Evolutionary conservation across 805 yeast species (phyloP), one percentile per base, ranked within the genome.

Genomic region (Starmerella sirachaensis): DNA sequence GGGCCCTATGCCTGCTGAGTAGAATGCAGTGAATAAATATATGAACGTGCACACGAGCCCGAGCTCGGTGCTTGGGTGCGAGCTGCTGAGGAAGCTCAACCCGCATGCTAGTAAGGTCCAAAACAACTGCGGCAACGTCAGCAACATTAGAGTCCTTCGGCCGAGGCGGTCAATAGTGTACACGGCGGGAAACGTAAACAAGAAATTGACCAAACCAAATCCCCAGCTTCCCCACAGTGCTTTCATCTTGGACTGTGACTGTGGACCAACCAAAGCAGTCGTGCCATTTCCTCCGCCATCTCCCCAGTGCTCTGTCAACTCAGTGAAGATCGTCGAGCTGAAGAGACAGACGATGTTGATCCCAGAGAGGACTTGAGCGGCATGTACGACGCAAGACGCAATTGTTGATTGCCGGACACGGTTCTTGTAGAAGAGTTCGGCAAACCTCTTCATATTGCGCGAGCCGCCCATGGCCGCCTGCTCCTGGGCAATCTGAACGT

Each of bases 311-410:
- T 78, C 76, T 9, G 41, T 40, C 17, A 47, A 41, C 40, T 75
- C 68, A 17, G 68, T 58, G 60, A 83, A 83, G 41, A 83, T 82
- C 8, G 79, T 66, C 0, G 91, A 76, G 1, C 88, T 78, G 59
- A 80, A 83, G 60, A 81, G 79, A 14, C 93, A 88, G 59, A 83
- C 81, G 37, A 82, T 88, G 53, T 83, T 83, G 57, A 83, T 73
- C 50, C 94, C 94, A 61, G 93, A 83, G 62, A 82, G 79, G 57
- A 83, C 93, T 63, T 83, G 94, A 83, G 78, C 78, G 54, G 82
- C 79, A 74, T 84, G 83, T 42, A 76, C 83, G 46, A 82, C 68
- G 70, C 78, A 78, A 3, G 93, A 74, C 38, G 82, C 93, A 40
- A 78, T 49, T 6, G 82, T 74, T 37, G 91, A 93, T 54, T 83